Conservation (phyloP, 805 yeast species). For the Middelhovenomyces tepae region DNA sequence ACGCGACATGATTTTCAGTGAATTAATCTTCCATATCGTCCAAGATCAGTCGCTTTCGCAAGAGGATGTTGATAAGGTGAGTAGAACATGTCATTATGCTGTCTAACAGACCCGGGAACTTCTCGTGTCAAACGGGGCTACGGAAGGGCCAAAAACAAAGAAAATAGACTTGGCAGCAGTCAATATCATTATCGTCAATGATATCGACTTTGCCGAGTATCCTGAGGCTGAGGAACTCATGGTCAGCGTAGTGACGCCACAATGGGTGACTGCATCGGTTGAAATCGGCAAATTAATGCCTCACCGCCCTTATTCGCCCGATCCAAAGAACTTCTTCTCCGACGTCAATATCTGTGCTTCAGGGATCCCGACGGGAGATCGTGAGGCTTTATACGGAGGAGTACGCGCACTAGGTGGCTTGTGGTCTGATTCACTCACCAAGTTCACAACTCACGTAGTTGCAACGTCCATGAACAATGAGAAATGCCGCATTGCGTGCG, state of each 20-base stretch:
- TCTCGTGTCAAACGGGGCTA: no score
- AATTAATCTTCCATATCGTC: no score
- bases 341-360: constrained; percentile 54
- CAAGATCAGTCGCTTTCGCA: no score
- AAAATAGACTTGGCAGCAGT: no score
- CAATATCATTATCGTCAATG: constrained; percentile 38
- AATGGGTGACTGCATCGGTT: constrained; percentile 50
- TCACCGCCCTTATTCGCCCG: constrained; percentile 61
- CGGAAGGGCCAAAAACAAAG: no score
- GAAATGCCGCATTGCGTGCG: constrained; percentile 53
- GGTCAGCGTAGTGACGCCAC: constrained; percentile 56
- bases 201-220: constrained; percentile 45
- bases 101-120: no score
- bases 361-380: constrained; percentile 47
- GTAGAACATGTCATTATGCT: no score
- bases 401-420: constrained; percentile 74
- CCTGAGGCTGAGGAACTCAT: constrained; percentile 39
- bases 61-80: constrained; percentile 5
- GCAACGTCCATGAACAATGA: constrained; percentile 41
- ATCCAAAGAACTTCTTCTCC: constrained; percentile 56
- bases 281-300: constrained; percentile 36
- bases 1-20: no score
- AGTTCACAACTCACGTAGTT: constrained; percentile 71
- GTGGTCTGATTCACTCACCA: constrained; percentile 51
- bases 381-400: constrained; percentile 59